Conservation (phyloP, 768 basidiomycete genomes). For the Pisolithus sp. region DNA sequence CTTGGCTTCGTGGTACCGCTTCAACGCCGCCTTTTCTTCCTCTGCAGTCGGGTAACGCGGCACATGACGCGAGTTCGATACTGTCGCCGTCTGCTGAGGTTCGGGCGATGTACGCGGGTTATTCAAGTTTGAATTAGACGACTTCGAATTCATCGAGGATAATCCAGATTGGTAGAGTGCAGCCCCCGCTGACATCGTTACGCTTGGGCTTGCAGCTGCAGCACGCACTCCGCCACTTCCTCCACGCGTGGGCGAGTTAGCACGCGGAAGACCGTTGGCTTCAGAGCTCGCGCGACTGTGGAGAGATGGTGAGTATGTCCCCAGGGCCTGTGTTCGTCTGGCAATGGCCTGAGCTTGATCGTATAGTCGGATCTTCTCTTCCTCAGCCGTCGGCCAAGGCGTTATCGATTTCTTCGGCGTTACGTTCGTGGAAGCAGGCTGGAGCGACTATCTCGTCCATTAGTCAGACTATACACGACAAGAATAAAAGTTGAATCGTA, state of each 20-base stretch:
- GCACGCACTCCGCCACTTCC: neutral
- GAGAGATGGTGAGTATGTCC: conserved; percentile 18
- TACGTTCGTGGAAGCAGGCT: neutral
- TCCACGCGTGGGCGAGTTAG: neutral
- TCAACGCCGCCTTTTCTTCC: conserved; percentile 68
- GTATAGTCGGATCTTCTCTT: conserved; percentile 70
- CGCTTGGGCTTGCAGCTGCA: conserved; percentile 3
- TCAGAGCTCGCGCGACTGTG: conserved; percentile 26
- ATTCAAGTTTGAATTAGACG: conserved; percentile 12
- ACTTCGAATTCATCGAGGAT: conserved; percentile 28
- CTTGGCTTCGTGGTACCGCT: conserved; percentile 64
- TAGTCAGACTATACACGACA: neutral
- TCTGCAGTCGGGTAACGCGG: conserved; percentile 58
- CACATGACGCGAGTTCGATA: conserved; percentile 16
- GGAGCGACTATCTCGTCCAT: neutral
- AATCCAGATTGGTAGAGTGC: conserved; percentile 42
- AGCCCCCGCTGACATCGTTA: conserved; percentile 34
- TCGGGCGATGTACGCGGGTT: conserved; percentile 21
- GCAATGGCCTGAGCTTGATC: conserved; percentile 64
- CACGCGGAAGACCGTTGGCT: conserved; percentile 11
- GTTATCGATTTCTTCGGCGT: conserved; percentile 11
- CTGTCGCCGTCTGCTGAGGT: conserved; percentile 17
- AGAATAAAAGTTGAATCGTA: neutral
- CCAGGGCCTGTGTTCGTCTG: conserved; percentile 45
- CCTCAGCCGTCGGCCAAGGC: conserved; percentile 63